Base-by-base conservation (phyloP, 2,329 filamentous ascomycete species). In the Exophiala bonariae region DNA sequence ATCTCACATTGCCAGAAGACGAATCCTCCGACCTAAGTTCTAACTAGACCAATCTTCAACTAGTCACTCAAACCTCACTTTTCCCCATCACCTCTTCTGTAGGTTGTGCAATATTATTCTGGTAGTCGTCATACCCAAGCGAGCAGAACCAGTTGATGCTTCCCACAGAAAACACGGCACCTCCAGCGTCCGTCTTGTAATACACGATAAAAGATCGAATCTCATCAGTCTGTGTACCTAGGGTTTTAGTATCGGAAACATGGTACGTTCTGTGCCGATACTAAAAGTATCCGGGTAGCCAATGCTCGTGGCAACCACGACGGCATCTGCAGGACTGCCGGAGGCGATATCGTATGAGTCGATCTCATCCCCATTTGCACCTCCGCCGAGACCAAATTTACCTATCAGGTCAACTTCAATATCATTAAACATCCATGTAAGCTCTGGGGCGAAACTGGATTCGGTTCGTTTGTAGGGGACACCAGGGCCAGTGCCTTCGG, bases 341-440 rank as follows among this genome's bases (percentile, higher is more conserved):
- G 62, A 54, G 5, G 33, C 47, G 42, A 59, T 55, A 40, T 68
- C 65, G n/a, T 64, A 47, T 3, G 63, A 55, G 52, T 68, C 66
- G 39, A 68, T 63, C 50, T 69, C 66, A 30, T 69, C 66, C 11
- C 64, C 65, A 39, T 57, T 61, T 7, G 63, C 64, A 16, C 64
- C 62, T 9, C 63, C 63, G 2, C 61, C 63, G 11, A 67, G 61
- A 3, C 59, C 56, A 10, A 59, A 39, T 31, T 60, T 52, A 11
- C 59, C 58, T 20, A 58, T 60, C n/a, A 55, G 51, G 9, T 44
- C 53, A 7, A 50, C 53, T 10, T 45, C 38, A 23, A 63, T 49
- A 20, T 54, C 56, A 13, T 54, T 41, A 30, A 56, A 61, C 31
- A 61, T 35, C 34, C 50, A 57, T 16, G 41, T 47, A 17, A 60